Conservation (phyloP, 1,139 yeast genomes). For the Kodamaea anthophila region DNA sequence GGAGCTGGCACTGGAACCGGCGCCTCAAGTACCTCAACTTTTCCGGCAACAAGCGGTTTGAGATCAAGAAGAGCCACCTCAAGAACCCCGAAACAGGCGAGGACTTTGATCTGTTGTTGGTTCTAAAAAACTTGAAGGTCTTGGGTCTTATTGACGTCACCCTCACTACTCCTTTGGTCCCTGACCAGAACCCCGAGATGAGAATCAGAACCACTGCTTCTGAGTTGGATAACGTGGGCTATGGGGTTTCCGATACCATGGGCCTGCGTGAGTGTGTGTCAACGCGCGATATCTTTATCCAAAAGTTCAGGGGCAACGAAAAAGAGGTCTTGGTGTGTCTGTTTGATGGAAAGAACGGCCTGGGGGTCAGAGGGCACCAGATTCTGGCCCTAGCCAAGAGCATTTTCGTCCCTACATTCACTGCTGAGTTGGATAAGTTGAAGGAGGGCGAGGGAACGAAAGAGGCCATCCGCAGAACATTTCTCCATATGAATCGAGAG, state of each 20-base stretch:
- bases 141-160: conserved; percentile 95
- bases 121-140: conserved; percentile 62
- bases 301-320: conserved; percentile 80
- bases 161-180: conserved; percentile 73
- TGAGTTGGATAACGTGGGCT: conserved; percentile 67
- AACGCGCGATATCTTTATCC: conserved; percentile 79
- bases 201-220: conserved; percentile 94
- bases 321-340: conserved; percentile 67
- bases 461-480: conserved; percentile 74
- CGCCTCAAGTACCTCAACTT: conserved; percentile 76
- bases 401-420: conserved; percentile 55
- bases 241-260: conserved; percentile 87
- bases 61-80: conserved; percentile 61
- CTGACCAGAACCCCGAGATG: conserved; percentile 78
- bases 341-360: conserved; percentile 76
- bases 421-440: conserved; percentile 54
- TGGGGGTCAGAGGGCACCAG: conserved; percentile 54
- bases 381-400: conserved; percentile 73
- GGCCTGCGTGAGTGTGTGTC: conserved; percentile 66
- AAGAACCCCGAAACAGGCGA: conserved; percentile 42
- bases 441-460: conserved; percentile 41
- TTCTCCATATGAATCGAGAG: conserved; percentile 74
- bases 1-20: conserved; percentile 93
- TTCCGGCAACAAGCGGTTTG: conserved; percentile 88
- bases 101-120: conserved; percentile 72